phyloP scores from a whole-genome alignment of 1,139 yeast genomes.

The Lipomyces yarrowii region DNA sequence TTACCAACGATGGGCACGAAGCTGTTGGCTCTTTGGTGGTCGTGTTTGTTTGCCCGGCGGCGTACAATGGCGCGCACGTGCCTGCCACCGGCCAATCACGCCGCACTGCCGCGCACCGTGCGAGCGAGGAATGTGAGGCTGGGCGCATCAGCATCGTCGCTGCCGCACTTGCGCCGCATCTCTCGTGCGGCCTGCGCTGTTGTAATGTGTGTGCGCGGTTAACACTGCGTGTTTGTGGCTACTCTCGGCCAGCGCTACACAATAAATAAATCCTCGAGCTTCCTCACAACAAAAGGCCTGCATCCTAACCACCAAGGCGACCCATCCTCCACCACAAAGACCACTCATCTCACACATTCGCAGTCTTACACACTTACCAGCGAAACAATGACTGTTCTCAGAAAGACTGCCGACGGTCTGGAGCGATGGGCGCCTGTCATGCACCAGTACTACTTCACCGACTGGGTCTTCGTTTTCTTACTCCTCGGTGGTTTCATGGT shows the following conservation, averaged over 20 bases:
- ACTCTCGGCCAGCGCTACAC: not conserved
- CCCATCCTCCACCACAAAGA: no score
- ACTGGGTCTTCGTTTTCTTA: constrained; percentile 35
- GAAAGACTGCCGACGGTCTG: constrained; percentile 11
- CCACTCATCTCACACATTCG: not conserved
- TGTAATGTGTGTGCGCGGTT: not conserved
- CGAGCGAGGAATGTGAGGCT: not conserved
- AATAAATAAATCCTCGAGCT: not conserved
- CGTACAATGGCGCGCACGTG: constrained; percentile 10
- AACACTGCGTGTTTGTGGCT: not conserved
- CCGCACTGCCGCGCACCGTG: not conserved
- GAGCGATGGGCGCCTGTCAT: constrained; percentile 21
- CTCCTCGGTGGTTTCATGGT: constrained; percentile 33
- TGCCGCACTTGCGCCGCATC: not conserved
- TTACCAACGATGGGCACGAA: not conserved
- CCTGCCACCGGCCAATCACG: constrained; percentile 15
- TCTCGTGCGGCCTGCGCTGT: not conserved
- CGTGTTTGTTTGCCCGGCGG: not conserved
- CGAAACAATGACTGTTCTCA: constrained; percentile 10
- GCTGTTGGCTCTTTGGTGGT: not conserved
- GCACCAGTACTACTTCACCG: constrained; percentile 31
- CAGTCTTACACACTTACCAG: not conserved
- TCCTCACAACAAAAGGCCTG: no score
- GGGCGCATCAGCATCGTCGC: not conserved
- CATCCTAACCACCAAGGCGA: no score